Evolutionary conservation across 306 rosid species (phyloP), one percentile per base, ranked within the genome.

Genomic region (Citrullus mucosospermus): DNA sequence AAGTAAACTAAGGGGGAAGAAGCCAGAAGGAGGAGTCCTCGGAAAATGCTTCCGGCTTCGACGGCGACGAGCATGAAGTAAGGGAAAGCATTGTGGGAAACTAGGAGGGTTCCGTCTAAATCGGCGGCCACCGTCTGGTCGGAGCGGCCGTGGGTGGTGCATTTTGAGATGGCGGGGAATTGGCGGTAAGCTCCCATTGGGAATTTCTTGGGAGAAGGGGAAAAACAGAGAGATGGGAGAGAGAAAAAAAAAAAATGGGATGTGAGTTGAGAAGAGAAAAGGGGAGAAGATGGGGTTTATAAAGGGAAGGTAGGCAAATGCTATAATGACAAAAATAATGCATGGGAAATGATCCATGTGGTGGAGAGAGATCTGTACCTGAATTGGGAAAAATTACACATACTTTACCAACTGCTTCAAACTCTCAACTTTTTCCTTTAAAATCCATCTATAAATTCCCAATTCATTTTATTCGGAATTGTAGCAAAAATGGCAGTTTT

Each of bases 11-110:
- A 88, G 1, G 98, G 98, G 10, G 86, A 89, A 0, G 91, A 84
- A 0, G 57, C 55, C 1, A 95, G 79, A 32, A 95, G 93, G 7
- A 92, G 0, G 0, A 95, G 81, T 2, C 85, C 97, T 46, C 98
- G 84, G 1, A 92, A 43, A 76, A 89, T 67, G 72, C 92, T 95
- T 0, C 98, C 98, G 4, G 97, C 98, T 75, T 95, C 98, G 2
- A 93, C 73, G 43, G 98, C 98, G 1, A 95, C 76, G 5, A 95
- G 97, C 97, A 95, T 85, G 91, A 83, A 95, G 81, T 95, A 95
- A 0, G 98, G 97, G 44, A 95, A 95, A 50, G 97, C 97, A 15
- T 83, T 87, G 0, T 81, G 67, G 0, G 98, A 92, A 20, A 89
- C 60, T 1, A 92, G 89, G 18, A 95, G 92, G 0, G 98, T 92